Base-by-base conservation (phyloP, 2,329 filamentous ascomycete genomes). In the Cladobotryum protrusum region DNA sequence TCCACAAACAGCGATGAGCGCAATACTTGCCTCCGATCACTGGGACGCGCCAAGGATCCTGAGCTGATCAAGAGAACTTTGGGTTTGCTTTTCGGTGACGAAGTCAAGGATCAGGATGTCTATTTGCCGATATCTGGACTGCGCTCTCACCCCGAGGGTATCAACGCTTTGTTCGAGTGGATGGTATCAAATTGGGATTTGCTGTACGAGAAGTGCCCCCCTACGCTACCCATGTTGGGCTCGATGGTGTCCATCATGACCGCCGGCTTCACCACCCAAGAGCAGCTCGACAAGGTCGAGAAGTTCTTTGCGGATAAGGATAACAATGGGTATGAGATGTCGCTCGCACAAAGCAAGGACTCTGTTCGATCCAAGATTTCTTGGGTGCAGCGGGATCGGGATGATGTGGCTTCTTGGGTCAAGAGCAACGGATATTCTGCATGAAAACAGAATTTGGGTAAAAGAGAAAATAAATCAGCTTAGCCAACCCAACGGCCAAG, bases 101-200 rank as follows among this genome's bases (percentile, higher is more conserved):
- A 95, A 58, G 86, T 96, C 69, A 95, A 95, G 75, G 89, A 87
- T 56, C 92, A 96, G 68, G 92, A 97, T 67, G 84, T 96, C 56
- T 96, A 96, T 72, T 83, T 96, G 65, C 91, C 92, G 1, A 80
- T 93, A 36, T 81, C 82, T 33, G 87, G 87, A 7, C 79, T 97
- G 24, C 82, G 91, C 52, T 81, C 80, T 47, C 89, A 95, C 64
- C 73, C 82, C 7, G 82, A 83, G 40, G 92, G 92, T 58, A 86
- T 95, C 49, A 75, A 87, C 50, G 87, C 87, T 7, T 78, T 96
- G 50, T 96, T 87, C 78, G 69, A 67, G 15, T 97, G 89, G 87
- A 77, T 95, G 74, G 87, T 84, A 64, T 77, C 83, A 57, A 93
- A 95, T 71, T 97, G 92, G 90, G 87, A 88, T n/a, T 77, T 81